Percentiles rank a stretch among this genome's conserved stretches.
phyloP scores from a whole-genome alignment of 2,329 filamentous ascomycete genomes.

The Botrytis sinoallii region DNA sequence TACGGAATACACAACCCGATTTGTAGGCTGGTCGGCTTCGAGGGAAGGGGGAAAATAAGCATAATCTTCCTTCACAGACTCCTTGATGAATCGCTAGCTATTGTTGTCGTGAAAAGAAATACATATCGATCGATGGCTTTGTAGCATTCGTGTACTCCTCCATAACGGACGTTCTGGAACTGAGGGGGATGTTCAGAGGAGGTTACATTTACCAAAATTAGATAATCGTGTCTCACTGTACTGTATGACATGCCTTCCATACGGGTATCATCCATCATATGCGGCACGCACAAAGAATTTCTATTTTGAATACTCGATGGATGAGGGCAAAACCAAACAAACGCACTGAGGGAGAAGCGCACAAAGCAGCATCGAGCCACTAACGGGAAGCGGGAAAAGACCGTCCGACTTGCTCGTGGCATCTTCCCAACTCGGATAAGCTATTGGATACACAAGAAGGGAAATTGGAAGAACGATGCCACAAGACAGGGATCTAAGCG shows the following conservation, averaged over 20 bases:
- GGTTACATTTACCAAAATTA: slow-evolving; percentile 15
- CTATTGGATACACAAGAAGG: background rate
- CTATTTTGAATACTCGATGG: background rate
- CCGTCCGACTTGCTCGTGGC: background rate
- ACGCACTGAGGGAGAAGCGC: background rate
- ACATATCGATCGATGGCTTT: background rate
- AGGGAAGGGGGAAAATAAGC: background rate
- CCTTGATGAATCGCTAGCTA: background rate
- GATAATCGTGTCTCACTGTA: slow-evolving; percentile 8
- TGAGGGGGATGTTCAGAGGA: background rate
- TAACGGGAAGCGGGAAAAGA: background rate
- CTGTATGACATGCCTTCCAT: background rate
- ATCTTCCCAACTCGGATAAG: background rate
- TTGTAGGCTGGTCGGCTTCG: background rate
- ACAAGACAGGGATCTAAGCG: slow-evolving; percentile 13
- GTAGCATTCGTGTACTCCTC: background rate
- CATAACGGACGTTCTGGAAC: background rate
- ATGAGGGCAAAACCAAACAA: background rate
- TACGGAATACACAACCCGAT: background rate
- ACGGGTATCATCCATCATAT: background rate
- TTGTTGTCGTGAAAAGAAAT: background rate
- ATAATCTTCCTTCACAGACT: slow-evolving; percentile 1
- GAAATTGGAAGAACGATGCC: background rate
- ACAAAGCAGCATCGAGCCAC: slow-evolving; percentile 1
- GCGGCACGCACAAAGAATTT: background rate